phyloP scores from a whole-genome alignment of 108 stramenopile genomes.

The Cyclotella distinguenda region DNA sequence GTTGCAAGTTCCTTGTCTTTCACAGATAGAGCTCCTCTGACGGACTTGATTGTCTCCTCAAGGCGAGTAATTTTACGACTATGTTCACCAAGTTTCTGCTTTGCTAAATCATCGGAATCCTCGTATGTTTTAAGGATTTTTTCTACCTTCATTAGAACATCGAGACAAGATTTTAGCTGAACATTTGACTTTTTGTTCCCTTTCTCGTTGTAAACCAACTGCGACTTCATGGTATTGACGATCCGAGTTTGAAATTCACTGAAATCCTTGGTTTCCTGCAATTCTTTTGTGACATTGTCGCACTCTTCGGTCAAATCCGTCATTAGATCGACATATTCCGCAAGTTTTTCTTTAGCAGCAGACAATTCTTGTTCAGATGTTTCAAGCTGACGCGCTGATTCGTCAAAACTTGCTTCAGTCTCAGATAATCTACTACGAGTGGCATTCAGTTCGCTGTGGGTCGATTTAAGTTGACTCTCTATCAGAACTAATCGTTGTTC shows the following conservation, averaged over 20 bases:
- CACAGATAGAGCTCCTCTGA: constrained; percentile 1
- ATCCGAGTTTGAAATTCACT: constrained; percentile 30
- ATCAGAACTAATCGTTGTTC: constrained; percentile 21
- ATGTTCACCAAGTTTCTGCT: constrained; percentile 22
- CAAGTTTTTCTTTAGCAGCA: constrained; percentile 5
- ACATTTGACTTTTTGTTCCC: constrained; percentile 21
- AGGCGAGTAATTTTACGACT: constrained; percentile 29
- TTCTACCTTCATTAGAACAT: constrained; percentile 29
- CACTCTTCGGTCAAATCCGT: constrained; percentile 17
- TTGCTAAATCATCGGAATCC: constrained; percentile 25
- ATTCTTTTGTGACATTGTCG: constrained; percentile 10
- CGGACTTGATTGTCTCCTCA: constrained; percentile 15
- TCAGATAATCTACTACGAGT: constrained; percentile 12
- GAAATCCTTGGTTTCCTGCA: constrained; percentile 20
- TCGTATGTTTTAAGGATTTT: constrained; percentile 42
- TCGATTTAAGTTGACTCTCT: constrained; percentile 17
- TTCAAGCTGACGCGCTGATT: constrained; percentile 24
- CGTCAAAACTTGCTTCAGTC: constrained; percentile 25
- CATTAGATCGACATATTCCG: constrained; percentile 2
- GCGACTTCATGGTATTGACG: constrained; percentile 11
- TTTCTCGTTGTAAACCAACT: constrained; percentile 16
- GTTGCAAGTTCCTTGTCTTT: constrained; percentile 1
- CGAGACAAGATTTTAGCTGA: constrained; percentile 32
- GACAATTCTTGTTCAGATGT: constrained; percentile 22
- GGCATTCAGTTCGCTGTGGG: constrained; percentile 25